Evolutionary conservation across 768 basidiomycete genomes (phyloP).

Genomic region (Leucocoprinus birnbaumii): DNA sequence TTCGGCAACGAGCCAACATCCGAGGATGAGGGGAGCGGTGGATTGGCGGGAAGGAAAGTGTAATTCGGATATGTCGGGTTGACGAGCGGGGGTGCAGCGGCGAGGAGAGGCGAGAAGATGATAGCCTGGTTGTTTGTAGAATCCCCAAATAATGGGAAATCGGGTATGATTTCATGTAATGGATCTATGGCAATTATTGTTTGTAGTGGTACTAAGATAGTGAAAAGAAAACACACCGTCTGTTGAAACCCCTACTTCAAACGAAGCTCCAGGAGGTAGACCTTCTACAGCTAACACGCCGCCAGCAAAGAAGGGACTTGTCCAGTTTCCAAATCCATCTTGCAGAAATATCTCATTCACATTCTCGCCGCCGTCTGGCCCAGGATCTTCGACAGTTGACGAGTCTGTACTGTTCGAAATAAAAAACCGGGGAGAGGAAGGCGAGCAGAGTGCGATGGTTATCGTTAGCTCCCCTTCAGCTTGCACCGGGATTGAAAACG

Average conservation of each 20-base stretch:
- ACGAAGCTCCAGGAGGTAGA: constrained; percentile 28
- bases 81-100: constrained; percentile 18
- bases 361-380: constrained; percentile 32
- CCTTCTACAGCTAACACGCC: constrained; percentile 50
- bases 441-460: constrained; percentile 47
- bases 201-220: not conserved
- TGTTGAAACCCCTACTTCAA: constrained; percentile 58
- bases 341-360: constrained; percentile 41
- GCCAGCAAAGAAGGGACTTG: constrained; percentile 32
- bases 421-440: constrained; percentile 49
- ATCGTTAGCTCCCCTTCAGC: constrained; percentile 32
- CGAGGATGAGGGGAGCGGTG: constrained; percentile 21
- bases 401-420: constrained; percentile 45
- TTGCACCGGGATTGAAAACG: constrained; percentile 39
- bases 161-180: constrained; percentile 40
- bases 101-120: constrained; percentile 63
- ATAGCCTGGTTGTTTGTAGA: constrained; percentile 72
- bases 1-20: not conserved
- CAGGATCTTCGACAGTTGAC: constrained; percentile 31
- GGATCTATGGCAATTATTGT: constrained; percentile 30
- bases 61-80: constrained; percentile 71
- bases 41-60: constrained; percentile 51
- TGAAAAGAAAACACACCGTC: constrained; percentile 24
- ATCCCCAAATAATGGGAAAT: constrained; percentile 64
- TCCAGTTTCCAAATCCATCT: constrained; percentile 12